Evolutionary conservation across 2,329 filamentous ascomycete species (phyloP), one percentile per base, ranked within the genome.

Genomic region (Xylaria sp.): DNA sequence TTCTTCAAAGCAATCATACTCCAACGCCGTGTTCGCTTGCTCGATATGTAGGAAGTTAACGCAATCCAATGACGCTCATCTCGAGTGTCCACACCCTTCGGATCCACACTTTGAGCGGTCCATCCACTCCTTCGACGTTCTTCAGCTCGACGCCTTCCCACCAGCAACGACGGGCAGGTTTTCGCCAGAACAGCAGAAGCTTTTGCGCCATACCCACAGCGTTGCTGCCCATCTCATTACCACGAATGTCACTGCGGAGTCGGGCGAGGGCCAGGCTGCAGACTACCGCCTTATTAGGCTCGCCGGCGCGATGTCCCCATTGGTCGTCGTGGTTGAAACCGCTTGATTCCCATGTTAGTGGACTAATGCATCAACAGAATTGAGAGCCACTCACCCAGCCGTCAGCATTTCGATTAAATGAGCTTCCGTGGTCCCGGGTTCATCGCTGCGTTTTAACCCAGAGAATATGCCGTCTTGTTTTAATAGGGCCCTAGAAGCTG

Each of bases 401-500:
- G 96, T 99, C 81, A 99, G 82, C 96, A 99, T 99, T 84, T 99
- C 96, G 76, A 99, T 99, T 45, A 99, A 85, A 84, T 99, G 96
- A 74, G 97, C 96, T 81, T 99, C 96, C 0, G 96, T 99, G 20
- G 95, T 97, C 23, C 96, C 96, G 20, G 93, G 91, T 81, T 99
- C 96, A 74, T 99, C 94, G 76, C 95, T 98, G 79, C 95, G 93
- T 80, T 96, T 92, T 55, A 99, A 83, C 0, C 96, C 96, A 3
- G 94, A 97, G 79, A 99, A 99, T 75, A 99, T 99, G 56, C 96
- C 96, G 74, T 94, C 89, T 80, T 99, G 96, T 77, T 89, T 88
- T 73, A 97, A 86, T 72, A 99, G 81, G n/a, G 93, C 93, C 73
- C 89, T 90, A 25, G 93, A 94, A 12, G 95, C 94, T 41, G 94